Percentiles rank a stretch among this genome's conserved stretches.
phyloP scores from a whole-genome alignment of 2,329 filamentous ascomycete genomes.

The Zasmidium cellare region DNA sequence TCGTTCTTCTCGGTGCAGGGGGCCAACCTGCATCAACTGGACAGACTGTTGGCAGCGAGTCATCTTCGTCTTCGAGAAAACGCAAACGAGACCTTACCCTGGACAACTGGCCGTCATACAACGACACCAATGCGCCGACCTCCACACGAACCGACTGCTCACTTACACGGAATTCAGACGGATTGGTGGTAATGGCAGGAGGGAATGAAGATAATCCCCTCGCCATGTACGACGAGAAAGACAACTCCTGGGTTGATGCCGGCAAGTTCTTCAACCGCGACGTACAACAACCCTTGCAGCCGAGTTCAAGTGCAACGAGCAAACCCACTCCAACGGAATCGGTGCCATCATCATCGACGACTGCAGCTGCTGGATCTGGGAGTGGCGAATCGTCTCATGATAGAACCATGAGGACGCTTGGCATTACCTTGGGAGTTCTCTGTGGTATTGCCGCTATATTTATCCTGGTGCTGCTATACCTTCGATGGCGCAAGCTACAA shows the following conservation, averaged over 20 bases:
- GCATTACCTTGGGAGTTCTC: conserved; percentile 79
- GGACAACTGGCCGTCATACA: conserved; percentile 74
- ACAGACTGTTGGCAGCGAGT: conserved; percentile 44
- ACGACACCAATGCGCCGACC: conserved; percentile 69
- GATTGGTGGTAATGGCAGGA: conserved; percentile 75
- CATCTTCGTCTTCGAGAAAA: conserved; percentile 27
- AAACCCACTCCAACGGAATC: conserved; percentile 36
- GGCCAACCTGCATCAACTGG: conserved; percentile 54
- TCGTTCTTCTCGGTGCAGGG: conserved; percentile 63
- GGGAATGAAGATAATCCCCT: conserved; percentile 68
- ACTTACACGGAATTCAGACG: conserved; percentile 65
- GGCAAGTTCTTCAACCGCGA: conserved; percentile 59
- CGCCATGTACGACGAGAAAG: conserved; percentile 71
- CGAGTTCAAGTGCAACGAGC: conserved; percentile 32
- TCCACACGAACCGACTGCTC: conserved; percentile 67
- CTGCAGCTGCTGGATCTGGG: conserved; percentile 35
- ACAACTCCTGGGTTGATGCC: conserved; percentile 78
- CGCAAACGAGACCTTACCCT: conserved; percentile 57
- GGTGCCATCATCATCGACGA: conserved; percentile 35
- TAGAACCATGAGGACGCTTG: conserved; percentile 64
- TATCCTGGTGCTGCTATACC: conserved; percentile 68
- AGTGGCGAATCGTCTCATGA: conserved; percentile 42
- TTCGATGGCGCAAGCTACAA: conserved; percentile 62
- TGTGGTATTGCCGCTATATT: conserved; percentile 71
- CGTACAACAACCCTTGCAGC: conserved; percentile 32